Base-by-base conservation (phyloP, 2,329 filamentous ascomycete genomes). In the Berkeleyomyces rouxiae region DNA sequence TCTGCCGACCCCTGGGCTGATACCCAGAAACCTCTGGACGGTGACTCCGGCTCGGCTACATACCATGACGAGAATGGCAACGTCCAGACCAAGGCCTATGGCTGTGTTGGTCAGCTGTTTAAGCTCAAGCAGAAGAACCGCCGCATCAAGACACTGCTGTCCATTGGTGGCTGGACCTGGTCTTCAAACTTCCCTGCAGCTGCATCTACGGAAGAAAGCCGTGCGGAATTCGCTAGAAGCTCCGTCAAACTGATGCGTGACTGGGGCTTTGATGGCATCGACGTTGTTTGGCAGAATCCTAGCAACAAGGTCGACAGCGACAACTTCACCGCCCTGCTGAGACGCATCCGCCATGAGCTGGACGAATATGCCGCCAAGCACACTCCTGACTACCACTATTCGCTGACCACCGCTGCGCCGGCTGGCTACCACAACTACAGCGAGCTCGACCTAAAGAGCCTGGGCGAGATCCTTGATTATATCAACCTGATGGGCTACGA, bases 111-210 rank as follows among this genome's bases (percentile, higher is more conserved):
- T 74, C 88, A 95, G 69, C 77, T 95, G 0, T 89, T 82, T 70
- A 74, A 88, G 6, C 76, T 90, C 51, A 95, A 95, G 74, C 85
- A 91, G 71, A 72, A 78, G 63, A 85, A 95, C 71, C 84, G 89
- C n/a, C 81, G 88, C 57, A 72, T 95, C 61, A 95, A 95, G 70
- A 78, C 86, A 1, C 76, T 95, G 33, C 79, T 95, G 3, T 88
- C 83, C 58, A 89, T 96, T 66, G 90, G 90, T 58, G 90, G 90
- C 39, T 95, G 87, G 87, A 90, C 87, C 0, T 93, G 88, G 73
- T 90, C 87, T 1, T 75, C 79, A 67, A 88, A 89, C 71, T 92
- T 95, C 70, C 77, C 87, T 0, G 75, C 76, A 1, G 84, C 85
- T 0, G 82, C 85, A 7, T 82, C 82, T 65, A 86, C 84, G 0